Evolutionary conservation across 2,329 filamentous ascomycete genomes (phyloP).

Genomic region (Claviceps humidiphila): DNA sequence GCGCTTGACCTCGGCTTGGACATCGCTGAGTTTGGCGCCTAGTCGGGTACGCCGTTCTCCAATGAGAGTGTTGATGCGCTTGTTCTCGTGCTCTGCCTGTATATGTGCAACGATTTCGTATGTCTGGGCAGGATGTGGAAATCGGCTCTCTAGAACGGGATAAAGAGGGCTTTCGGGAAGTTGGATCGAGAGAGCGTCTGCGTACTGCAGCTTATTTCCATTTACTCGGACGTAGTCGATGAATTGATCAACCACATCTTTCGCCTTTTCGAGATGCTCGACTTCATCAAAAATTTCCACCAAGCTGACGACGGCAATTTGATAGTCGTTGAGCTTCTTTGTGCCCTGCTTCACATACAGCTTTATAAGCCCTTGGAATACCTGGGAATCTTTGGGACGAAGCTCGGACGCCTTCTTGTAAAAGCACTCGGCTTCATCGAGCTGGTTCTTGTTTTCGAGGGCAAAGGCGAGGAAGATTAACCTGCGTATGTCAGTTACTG

Average conservation of each 20-base stretch:
- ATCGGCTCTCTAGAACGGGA: constrained; percentile 64
- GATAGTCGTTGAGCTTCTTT: constrained; percentile 60
- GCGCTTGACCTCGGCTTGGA: constrained; percentile 74
- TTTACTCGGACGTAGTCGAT: constrained; percentile 58
- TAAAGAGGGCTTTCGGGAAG: constrained; percentile 76
- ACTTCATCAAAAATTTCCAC: constrained; percentile 60
- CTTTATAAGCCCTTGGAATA: constrained; percentile 81
- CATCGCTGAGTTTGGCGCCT: constrained; percentile 69
- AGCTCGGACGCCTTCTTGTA: constrained; percentile 61
- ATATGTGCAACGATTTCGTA: constrained; percentile 76
- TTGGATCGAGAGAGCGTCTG: constrained; percentile 59
- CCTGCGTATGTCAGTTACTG: constrained; percentile 16
- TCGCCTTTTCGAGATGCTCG: constrained; percentile 50
- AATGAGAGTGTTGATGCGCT: constrained; percentile 80
- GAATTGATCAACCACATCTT: constrained; percentile 67
- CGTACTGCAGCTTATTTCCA: constrained; percentile 61
- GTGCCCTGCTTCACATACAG: constrained; percentile 68
- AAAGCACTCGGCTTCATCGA: constrained; percentile 60
- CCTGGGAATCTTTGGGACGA: constrained; percentile 65
- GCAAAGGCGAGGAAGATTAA: constrained; percentile 82
- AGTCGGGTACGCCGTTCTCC: constrained; percentile 78
- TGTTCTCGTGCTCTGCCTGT: constrained; percentile 73
- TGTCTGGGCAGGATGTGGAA: constrained; percentile 66
- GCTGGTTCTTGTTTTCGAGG: constrained; percentile 59
- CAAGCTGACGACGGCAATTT: constrained; percentile 56